These are phyloP conservation scores for Austroboletus festivus DNA, from an alignment of 768 basidiomycete species.

Conservation along the genomic window DNA sequence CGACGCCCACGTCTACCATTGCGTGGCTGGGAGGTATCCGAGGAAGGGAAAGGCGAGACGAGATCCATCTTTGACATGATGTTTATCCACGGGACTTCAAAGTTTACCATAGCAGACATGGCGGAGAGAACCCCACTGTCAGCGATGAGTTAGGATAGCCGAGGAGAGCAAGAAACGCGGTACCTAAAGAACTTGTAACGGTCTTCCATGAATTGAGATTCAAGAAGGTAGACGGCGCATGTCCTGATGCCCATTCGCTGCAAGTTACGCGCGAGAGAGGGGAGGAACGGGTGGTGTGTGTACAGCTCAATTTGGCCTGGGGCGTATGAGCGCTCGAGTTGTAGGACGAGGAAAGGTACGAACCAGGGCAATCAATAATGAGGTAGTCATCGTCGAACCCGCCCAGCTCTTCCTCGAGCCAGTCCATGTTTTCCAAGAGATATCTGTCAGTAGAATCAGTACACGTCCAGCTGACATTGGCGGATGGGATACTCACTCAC, in stretches of 20 bases:
- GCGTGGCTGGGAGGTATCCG: slow-evolving; percentile 48
- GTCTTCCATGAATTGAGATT: slow-evolving; percentile 99
- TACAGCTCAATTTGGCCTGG: slow-evolving; percentile 97
- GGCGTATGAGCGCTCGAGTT: slow-evolving; percentile 5
- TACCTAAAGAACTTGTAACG: slow-evolving; percentile 96
- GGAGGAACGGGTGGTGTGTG: slow-evolving; percentile 96
- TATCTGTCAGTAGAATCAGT: slow-evolving; percentile 54
- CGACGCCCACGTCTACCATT: slow-evolving; percentile 71
- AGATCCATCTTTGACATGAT: slow-evolving; percentile 99
- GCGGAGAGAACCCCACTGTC: slow-evolving; percentile 89
- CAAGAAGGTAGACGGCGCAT: slow-evolving; percentile 90
- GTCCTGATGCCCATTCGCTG: slow-evolving; percentile 75
- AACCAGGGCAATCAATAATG: slow-evolving; percentile 88
- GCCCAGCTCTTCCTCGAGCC: slow-evolving; percentile 95
- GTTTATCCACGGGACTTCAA: slow-evolving; percentile 96
- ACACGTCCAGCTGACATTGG: background rate
- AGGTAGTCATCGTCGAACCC: slow-evolving; percentile 96
- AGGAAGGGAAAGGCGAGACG: slow-evolving; percentile 46
- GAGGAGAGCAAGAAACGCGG: slow-evolving; percentile 1
- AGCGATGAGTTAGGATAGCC: slow-evolving; percentile 4
- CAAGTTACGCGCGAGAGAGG: slow-evolving; percentile 77
- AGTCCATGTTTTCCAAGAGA: slow-evolving; percentile 94
- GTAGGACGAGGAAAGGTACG: slow-evolving; percentile 11
- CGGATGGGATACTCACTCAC: slow-evolving; percentile 65
- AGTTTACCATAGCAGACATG: slow-evolving; percentile 98